Base-by-base conservation (phyloP, 257 asterid species). In the Solanum sejunctum region DNA sequence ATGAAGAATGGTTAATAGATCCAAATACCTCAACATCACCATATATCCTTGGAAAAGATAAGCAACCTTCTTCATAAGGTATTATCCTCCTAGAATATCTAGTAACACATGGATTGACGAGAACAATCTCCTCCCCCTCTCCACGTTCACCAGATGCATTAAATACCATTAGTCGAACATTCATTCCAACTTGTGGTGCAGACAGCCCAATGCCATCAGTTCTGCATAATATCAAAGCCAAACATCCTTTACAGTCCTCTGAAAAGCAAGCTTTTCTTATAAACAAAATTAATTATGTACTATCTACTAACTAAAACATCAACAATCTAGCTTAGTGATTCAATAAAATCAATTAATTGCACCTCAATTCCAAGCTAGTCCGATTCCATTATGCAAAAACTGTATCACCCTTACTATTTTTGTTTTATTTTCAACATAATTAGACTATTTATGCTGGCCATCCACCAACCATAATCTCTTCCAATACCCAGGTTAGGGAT, bases 201-300 rank as follows among this genome's bases (percentile, higher is more conserved):
- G 98, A 91, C 63, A 97, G 96, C 88, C 99, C 99, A 83, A 95
- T 92, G 80, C 99, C 99, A 87, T 94, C 98, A 82, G 98, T 95
- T 90, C 98, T 95, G 95, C 89, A 86, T 84, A 89, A 86, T 84
- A 84, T 47, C 73, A 89, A 88, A 84, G 89, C 89, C 80, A 86
- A 88, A 57, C 71, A 90, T 80, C 86, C 88, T 91, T 88, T 87
- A 89, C 85, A 85, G 67, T 84, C 89, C 90, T 85, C 85, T 81
- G 79, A 85, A 72, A 84, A 75, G 58, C 86, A 90, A 58, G 84
- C 88, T 81, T 87, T 63, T 84, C 55, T 72, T 69, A 86, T 83
- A 83, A 85, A 85, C 82, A 71, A 45, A 88, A 63, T 1, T 12
- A 43, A 80, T 4, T 21, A 2, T 49, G 16, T 9, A 13, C 20